A percentile compares a stretch with the other conserved stretches of the same genome.
phyloP scores from a whole-genome alignment of 23 red algal genomes.

The Chondrus crispus region DNA sequence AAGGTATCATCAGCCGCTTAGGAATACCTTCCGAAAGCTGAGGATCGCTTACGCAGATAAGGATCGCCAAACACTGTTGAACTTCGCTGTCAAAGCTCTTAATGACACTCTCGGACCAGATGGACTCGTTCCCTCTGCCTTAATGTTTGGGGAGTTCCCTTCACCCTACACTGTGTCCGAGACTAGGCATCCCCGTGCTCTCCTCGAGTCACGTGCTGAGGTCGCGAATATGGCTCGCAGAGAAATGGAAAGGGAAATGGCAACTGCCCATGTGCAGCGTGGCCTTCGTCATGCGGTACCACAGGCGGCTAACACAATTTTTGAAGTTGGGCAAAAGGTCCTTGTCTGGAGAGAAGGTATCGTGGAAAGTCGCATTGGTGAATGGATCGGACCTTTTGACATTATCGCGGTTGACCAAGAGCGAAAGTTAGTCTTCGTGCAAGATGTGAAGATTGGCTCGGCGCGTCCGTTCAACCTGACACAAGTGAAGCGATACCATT shows the following conservation, averaged over 20 bases:
- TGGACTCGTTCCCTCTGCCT: neutral
- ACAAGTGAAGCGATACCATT: neutral
- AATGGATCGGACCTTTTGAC: slow-evolving; percentile 5
- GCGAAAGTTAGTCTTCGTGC: neutral
- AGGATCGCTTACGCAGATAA: too few species aligned
- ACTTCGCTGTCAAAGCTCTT: slow-evolving; percentile 16
- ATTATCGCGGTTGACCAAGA: neutral
- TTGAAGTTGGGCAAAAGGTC: neutral
- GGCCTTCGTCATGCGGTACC: neutral
- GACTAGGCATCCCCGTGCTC: too few species aligned
- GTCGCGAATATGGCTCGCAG: too few species aligned
- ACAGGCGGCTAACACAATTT: neutral
- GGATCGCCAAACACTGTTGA: too few species aligned
- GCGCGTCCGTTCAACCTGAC: neutral
- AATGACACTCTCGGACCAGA: slow-evolving; percentile 31
- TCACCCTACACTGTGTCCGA: neutral
- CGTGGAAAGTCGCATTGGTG: slow-evolving; percentile 1
- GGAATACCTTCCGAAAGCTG: neutral
- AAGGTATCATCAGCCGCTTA: neutral
- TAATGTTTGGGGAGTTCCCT: slow-evolving; percentile 14
- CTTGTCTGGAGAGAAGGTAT: neutral
- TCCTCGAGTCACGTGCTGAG: too few species aligned
- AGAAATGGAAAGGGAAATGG: too few species aligned
- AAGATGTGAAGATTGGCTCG: neutral
- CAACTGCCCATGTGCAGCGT: too few species aligned